Conservation (phyloP, 2,329 filamentous ascomycete species). For the Helotiales sp. region DNA sequence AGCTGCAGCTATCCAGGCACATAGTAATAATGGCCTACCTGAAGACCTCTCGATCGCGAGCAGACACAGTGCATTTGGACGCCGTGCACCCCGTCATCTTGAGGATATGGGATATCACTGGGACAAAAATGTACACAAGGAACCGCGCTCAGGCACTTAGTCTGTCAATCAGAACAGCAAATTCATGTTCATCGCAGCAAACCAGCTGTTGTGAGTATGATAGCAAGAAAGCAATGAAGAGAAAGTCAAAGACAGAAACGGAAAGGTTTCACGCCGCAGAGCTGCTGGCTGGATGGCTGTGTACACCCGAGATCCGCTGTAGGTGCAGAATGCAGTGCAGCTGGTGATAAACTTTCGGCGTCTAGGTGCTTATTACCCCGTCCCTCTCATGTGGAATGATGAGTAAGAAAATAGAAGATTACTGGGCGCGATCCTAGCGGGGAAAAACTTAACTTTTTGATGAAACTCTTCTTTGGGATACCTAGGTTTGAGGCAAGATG, state of each 20-base stretch:
- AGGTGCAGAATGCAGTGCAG: background rate
- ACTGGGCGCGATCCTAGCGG: background rate
- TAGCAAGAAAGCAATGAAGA: background rate
- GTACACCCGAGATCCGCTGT: slow-evolving; percentile 9
- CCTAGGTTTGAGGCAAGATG: background rate
- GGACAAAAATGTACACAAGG: background rate
- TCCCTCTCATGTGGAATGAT: slow-evolving; percentile 5
- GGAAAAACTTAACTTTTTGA: background rate
- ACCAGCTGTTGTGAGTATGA: background rate
- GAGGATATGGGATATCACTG: background rate
- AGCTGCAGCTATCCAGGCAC: background rate
- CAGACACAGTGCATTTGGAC: slow-evolving; percentile 9
- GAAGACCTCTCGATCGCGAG: slow-evolving; percentile 37
- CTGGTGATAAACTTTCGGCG: slow-evolving; percentile 3
- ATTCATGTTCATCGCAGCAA: background rate
- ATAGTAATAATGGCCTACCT: slow-evolving; percentile 23
- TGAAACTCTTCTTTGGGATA: background rate
- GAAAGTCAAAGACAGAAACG: background rate
- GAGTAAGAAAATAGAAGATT: slow-evolving; percentile 9
- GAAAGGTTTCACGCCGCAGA: background rate
- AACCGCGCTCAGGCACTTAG: background rate
- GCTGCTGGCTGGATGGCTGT: background rate
- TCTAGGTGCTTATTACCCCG: slow-evolving; percentile 3
- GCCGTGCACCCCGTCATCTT: slow-evolving; percentile 9
- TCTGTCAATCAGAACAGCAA: background rate